phyloP scores from a whole-genome alignment of 2,329 filamentous ascomycete genomes.

The Laburnicola sp. region DNA sequence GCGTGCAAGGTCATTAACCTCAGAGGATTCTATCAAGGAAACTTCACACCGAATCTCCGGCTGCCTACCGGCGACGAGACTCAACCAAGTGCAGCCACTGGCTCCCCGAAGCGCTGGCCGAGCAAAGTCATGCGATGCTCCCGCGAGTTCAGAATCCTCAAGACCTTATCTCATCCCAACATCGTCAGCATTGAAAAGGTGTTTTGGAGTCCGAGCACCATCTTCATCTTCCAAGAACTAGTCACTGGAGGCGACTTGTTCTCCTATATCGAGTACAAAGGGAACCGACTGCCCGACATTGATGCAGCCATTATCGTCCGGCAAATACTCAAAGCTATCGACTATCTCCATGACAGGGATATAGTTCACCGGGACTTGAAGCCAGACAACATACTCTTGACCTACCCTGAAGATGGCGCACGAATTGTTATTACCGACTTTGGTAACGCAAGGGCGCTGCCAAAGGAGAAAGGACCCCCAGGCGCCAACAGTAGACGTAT shows the following conservation, averaged over 20 bases:
- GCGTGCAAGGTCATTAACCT: conserved; percentile 70
- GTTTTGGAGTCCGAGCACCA: conserved; percentile 55
- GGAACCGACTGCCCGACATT: conserved; percentile 51
- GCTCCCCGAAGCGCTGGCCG: conserved; percentile 26
- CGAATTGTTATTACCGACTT: conserved; percentile 65
- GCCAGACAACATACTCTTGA: conserved; percentile 65
- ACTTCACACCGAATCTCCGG: conserved; percentile 11
- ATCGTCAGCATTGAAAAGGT: conserved; percentile 62
- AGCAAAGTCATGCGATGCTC: conserved; percentile 32
- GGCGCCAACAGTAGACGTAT: conserved; percentile 47
- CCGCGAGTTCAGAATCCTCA: conserved; percentile 54
- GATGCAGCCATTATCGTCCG: conserved; percentile 58
- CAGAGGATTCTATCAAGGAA: conserved; percentile 25
- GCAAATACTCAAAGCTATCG: conserved; percentile 61
- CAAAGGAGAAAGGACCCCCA: conserved; percentile 13
- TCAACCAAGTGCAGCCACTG: neutral
- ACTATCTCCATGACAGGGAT: conserved; percentile 59
- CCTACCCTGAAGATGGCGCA: conserved; percentile 53
- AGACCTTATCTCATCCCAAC: conserved; percentile 61
- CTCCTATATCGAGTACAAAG: conserved; percentile 59
- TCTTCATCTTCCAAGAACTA: conserved; percentile 65
- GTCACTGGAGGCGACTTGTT: conserved; percentile 63
- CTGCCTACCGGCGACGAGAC: conserved; percentile 5
- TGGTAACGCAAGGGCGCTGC: conserved; percentile 56
- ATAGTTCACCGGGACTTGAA: conserved; percentile 67